Base-by-base conservation (phyloP, 2,329 filamentous ascomycete species). In the Aspergillus candidus region DNA sequence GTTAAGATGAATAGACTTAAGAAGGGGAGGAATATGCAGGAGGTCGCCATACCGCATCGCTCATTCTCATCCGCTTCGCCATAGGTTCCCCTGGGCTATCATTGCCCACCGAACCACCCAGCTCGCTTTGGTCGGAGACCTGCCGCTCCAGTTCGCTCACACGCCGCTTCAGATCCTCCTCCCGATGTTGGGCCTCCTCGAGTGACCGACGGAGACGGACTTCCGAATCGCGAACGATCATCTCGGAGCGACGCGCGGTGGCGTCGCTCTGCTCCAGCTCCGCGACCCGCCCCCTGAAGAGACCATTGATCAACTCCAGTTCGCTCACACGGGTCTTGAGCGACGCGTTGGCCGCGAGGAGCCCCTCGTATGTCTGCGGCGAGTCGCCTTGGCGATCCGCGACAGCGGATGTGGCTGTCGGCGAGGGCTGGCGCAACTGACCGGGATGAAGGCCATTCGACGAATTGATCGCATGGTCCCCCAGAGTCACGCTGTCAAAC, bases 281-380 rank as follows among this genome's bases (percentile, higher is more conserved):
- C 62, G 82, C 67, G 33, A 96, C 81, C 10, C 84, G 79, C 32
- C 83, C 83, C 40, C 83, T 77, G 65, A 88, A 89, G 35, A 90
- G 73, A 60, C 86, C 85, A 58, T 90, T 96, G 72, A 98, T 96
- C 41, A 98, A 79, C 63, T 98, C 93, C 17, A 98, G 77, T 66
- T 98, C 93, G 56, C 84, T 93, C 30, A 98, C 91, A 34, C 93
- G 83, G 0, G 93, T 98, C 71, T 94, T 94, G n/a, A 97, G 75
- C 40, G 83, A 84, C 4, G 86, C 86, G 65, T 94, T 95, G 49
- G 84, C 80, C 2, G 84, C 83, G 41, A 88, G 73, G 17, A 94
- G 77, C 48, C 86, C 83, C 60, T 95, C 87, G 63, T 88, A 88
- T 3, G 83, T 84, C 60, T 88, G 84, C 1, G 86, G 80, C 4